Evolutionary conservation across 2,329 filamentous ascomycete species (phyloP).

Genomic region (Hymenoscyphus occultus): DNA sequence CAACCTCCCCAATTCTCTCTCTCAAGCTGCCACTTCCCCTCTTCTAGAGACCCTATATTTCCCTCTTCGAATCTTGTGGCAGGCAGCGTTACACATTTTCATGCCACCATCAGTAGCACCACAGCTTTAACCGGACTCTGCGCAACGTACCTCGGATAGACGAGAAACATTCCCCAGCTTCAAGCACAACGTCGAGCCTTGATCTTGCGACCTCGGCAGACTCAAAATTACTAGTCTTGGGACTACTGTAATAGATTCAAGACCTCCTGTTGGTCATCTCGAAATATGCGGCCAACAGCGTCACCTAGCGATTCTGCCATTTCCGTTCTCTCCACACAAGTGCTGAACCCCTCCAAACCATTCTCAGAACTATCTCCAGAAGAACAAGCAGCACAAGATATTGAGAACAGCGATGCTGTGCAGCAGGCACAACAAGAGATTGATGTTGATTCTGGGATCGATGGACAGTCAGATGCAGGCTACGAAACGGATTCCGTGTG

Average conservation of each 20-base stretch:
- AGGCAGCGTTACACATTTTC: neutral
- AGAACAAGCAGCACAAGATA: slow-evolving; percentile 24
- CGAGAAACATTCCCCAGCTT: slow-evolving; percentile 1
- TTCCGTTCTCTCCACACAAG: slow-evolving; percentile 13
- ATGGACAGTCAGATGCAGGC: slow-evolving; percentile 28
- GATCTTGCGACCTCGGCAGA: neutral
- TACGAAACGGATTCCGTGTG: slow-evolving; percentile 31
- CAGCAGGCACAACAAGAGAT: slow-evolving; percentile 32
- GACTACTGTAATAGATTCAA: neutral
- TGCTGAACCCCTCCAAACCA: slow-evolving; percentile 6
- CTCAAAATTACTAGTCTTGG: neutral
- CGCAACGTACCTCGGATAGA: slow-evolving; percentile 3
- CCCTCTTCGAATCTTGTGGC: neutral
- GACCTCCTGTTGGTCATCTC: neutral
- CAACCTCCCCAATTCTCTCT: neutral
- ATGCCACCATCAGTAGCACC: neutral
- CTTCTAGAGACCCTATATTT: neutral
- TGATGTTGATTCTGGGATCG: slow-evolving; percentile 27
- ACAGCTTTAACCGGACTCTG: neutral
- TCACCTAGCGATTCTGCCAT: slow-evolving; percentile 25
- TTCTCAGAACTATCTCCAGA: slow-evolving; percentile 16
- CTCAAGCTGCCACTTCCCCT: neutral
- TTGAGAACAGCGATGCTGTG: slow-evolving; percentile 24
- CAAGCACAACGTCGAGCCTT: neutral
- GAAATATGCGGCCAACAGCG: neutral